Evolutionary conservation across 345 rosid genomes (phyloP), one percentile per base, ranked within the genome.

Genomic region (Eucalyptus marginata): DNA sequence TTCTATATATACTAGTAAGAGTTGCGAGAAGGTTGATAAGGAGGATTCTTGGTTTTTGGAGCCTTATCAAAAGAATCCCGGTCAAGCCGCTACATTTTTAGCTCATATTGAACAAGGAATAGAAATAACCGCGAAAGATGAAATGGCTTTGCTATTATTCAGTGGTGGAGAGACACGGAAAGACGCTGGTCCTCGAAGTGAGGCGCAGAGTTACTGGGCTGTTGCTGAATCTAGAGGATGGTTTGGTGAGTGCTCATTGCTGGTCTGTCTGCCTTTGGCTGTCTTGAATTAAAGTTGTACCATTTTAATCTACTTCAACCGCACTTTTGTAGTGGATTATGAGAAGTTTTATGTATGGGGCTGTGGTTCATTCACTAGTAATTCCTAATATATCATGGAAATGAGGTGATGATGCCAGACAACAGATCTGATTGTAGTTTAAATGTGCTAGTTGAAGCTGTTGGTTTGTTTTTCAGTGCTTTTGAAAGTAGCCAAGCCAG

Each of bases 201-300:
- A 98, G 94, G 99, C 97, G 29, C 99, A 97, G 96, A 97, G 99
- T 92, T 98, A 97, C 90, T 98, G 99, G 99, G 87, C 96, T 89
- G 98, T 96, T 90, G 98, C 99, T 87, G 99, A 98, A 90, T 95
- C 97, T 25, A 93, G 95, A 94, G 95, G 94, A 92, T 98, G 99
- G 99, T 98, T 98, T 86, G 98, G 99, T 98, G 91, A 94, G 99
- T 93, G 87, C 47, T 87, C 89, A 54, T 56, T 90, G 59, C 86
- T 86, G 31, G 68, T 87, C 87, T 43, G 27, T 66, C 84, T 52
- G 29, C 62, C 31, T 86, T 54, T 36, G 44, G 52, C 4, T 71
- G 31, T 44, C n/a, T 31, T 84, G 43, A 47, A 46, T 25, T 31
- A 10, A 44, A 17, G n/a, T 62, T 46, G 89, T 33, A 80, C 33